A percentile compares a stretch with the other conserved stretches of the same genome.
phyloP scores from a whole-genome alignment of 352 stramenopile genomes.

The Phytophthora nicotianae region DNA sequence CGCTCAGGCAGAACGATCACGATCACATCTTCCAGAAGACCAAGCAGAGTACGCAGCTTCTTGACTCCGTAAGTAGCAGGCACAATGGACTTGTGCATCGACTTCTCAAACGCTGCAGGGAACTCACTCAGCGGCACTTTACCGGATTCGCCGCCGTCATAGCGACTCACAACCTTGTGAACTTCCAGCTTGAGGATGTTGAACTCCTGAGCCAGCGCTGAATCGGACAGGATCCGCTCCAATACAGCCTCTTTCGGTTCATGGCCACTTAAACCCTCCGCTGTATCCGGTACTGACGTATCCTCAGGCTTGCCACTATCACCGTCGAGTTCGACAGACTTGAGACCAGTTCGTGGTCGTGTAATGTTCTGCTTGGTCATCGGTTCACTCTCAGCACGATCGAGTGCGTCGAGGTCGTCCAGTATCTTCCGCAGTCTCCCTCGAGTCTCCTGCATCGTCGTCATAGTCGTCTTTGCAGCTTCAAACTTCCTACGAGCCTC shows the following conservation, averaged over 20 bases:
- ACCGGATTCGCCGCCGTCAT: conserved; percentile 31
- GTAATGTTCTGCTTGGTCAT: conserved; percentile 68
- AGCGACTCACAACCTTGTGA: conserved; percentile 70
- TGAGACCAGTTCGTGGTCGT: conserved; percentile 35
- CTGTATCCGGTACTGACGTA: neutral
- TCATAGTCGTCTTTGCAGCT: conserved; percentile 26
- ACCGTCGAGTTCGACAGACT: conserved; percentile 3
- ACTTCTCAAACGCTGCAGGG: conserved; percentile 49
- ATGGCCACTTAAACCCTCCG: conserved; percentile 15
- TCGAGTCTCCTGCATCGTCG: conserved; percentile 21
- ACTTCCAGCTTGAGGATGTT: conserved; percentile 74
- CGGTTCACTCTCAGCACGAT: conserved; percentile 57
- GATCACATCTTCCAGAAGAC: conserved; percentile 63
- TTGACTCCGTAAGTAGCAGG: conserved; percentile 68
- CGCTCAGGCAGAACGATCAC: conserved; percentile 48
- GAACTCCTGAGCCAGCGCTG: conserved; percentile 54
- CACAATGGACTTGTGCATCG: conserved; percentile 75
- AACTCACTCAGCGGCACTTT: conserved; percentile 60
- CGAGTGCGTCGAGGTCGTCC: conserved; percentile 66
- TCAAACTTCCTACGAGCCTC: conserved; percentile 25
- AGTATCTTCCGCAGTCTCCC: conserved; percentile 56
- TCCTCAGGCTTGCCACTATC: conserved; percentile 5
- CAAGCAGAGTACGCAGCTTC: conserved; percentile 72
- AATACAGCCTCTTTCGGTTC: conserved; percentile 60
- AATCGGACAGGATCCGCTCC: conserved; percentile 46